These are phyloP conservation scores for Conticribra weissflogii DNA, from an alignment of 108 stramenopile genomes.

Conservation along the genomic window DNA sequence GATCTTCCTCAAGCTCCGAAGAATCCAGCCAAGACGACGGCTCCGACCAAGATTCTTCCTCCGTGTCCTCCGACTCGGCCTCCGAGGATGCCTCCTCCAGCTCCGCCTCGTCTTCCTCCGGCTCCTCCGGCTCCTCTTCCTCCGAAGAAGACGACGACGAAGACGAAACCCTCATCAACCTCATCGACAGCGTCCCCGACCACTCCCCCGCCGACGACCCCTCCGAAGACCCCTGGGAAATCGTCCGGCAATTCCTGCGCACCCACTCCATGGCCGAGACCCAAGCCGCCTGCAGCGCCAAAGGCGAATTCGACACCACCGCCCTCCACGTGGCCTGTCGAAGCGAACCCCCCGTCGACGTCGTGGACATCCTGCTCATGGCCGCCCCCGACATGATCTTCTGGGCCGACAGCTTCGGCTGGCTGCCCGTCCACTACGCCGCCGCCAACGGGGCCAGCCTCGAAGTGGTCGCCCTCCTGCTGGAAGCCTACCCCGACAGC, in stretches of 20 bases:
- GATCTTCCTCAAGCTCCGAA: too few relatives aligned
- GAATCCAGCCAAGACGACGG: too few relatives aligned
- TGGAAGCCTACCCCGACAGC: slow-evolving; percentile 64
- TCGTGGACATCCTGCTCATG: slow-evolving; percentile 59
- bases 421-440: slow-evolving; percentile 83
- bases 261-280: slow-evolving; percentile 57
- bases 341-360: slow-evolving; percentile 64
- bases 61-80: too few relatives aligned
- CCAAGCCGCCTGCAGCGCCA: slow-evolving; percentile 54
- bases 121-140: too few relatives aligned
- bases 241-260: slow-evolving; percentile 67
- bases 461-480: slow-evolving; percentile 59
- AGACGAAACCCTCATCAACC: slow-evolving; percentile 14
- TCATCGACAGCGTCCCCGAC: slow-evolving; percentile 31
- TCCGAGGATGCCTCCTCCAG: too few relatives aligned
- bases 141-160: neutral
- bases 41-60: too few relatives aligned
- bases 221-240: slow-evolving; percentile 51
- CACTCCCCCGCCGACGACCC: slow-evolving; percentile 8
- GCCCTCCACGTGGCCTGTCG: slow-evolving; percentile 78
- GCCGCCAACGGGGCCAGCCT: slow-evolving; percentile 75
- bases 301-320: slow-evolving; percentile 66
- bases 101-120: too few relatives aligned
- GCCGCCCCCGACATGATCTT: slow-evolving; percentile 60
- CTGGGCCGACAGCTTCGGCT: slow-evolving; percentile 72